Evolutionary conservation across 495 filamentous ascomycete genomes (phyloP), one percentile per base, ranked within the genome.

Genomic region (Talaromyces trachyspermus): DNA sequence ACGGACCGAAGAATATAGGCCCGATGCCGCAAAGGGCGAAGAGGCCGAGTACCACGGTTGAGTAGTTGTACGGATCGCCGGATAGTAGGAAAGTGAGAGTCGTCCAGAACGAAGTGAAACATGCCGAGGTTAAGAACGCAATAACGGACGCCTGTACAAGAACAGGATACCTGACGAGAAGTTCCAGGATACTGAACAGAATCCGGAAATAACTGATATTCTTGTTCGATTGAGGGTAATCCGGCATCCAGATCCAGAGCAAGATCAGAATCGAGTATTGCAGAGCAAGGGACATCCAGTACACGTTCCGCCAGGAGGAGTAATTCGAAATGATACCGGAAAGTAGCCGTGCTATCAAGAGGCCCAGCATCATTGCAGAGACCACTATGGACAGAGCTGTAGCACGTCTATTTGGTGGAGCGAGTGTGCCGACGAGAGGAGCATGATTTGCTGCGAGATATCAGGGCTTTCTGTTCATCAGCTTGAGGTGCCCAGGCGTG

Each of bases 391-490:
- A 83, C 54, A 76, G 61, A 17, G 83, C 83, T 5, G 76, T 77
- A 10, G 84, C 84, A 6, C 85, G 78, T 24, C 81, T 78, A 19
- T 79, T 62, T 3, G 78, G 71, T 0, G 88, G 87, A 0, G 86
- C 85, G 20, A 91, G 80, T 56, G 91, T 86, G 17, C 86, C 86
- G 4, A 90, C 86, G 0, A 94, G 66, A 0, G 88, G 88, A 94
- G 81, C 83, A 91, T 84, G 41, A 89, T 73, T 64, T 92, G 86
- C 63, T 59, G 41, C 17, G 27, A 10, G n/a, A 49, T 18, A 43
- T 52, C 14, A 42, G 22, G 4, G 12, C 23, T 41, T 27, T 18
- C 4, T 6, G 18, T 26, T 25, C 9, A 4, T 12, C 18, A 10
- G 37, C 5, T 17, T 17, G 3, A 14, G 18, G 19, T n/a, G n/a